Percentiles rank a stretch among this genome's conserved stretches.
These are phyloP conservation scores for Azolla pinnata DNA, from an alignment of 75 land plant species.

Conservation along the genomic window DNA sequence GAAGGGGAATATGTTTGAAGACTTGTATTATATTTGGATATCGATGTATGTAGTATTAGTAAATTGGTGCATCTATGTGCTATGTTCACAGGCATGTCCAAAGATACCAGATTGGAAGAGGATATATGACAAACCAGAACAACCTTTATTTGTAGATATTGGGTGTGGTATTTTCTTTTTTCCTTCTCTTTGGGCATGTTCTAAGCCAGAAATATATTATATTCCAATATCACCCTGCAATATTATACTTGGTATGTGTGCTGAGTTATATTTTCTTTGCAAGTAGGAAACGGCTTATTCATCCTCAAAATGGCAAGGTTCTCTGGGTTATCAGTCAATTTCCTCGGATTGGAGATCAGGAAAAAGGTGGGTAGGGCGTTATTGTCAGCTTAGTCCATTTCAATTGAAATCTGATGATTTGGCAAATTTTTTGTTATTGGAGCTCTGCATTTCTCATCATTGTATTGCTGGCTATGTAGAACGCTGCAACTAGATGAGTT, in stretches of 20 bases:
- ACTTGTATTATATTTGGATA: not conserved
- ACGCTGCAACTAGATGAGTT: no score
- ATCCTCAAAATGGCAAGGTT: constrained; percentile 44
- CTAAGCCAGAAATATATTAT: no score
- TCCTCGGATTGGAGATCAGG: constrained; percentile 71
- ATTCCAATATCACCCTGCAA: not conserved
- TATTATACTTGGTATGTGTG: not conserved
- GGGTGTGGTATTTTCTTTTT: constrained; percentile 2
- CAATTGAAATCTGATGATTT: constrained; percentile 1
- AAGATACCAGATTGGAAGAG: not conserved
- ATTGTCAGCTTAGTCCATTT: not conserved
- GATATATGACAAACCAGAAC: not conserved
- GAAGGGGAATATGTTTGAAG: no score
- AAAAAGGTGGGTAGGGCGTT: constrained; percentile 32
- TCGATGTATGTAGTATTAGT: not conserved
- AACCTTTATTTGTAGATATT: constrained; percentile 7
- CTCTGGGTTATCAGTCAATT: constrained; percentile 31
- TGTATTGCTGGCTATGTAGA: no score
- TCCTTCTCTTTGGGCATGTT: no score
- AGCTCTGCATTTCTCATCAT: no score
- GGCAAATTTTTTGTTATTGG: not conserved
- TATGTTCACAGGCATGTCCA: not conserved
- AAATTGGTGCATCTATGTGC: not conserved
- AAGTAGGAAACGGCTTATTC: constrained; percentile 66
- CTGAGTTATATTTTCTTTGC: not conserved